Conservation (phyloP, 2,329 filamentous ascomycete genomes). For the Cladosporium sp. region DNA sequence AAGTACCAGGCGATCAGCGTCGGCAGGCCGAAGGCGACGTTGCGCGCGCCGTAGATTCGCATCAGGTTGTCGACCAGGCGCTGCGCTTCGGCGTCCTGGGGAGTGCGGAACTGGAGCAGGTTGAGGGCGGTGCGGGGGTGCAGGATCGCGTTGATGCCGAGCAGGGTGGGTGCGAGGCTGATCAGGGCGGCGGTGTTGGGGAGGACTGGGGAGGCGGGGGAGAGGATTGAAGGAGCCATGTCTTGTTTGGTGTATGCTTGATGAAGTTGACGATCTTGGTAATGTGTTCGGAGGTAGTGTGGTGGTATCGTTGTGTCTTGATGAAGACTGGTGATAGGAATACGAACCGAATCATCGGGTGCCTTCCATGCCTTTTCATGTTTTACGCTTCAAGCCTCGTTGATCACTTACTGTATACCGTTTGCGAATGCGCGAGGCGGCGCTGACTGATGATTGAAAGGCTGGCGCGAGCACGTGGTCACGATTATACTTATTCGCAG, state of each 20-base stretch:
- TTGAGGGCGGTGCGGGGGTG: background rate
- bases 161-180: background rate
- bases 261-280: no score
- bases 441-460: no score
- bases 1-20: slow-evolving; percentile 13
- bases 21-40: slow-evolving; percentile 9
- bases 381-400: no score
- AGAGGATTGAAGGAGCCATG: background rate
- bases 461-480: no score
- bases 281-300: no score
- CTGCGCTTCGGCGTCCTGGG: background rate
- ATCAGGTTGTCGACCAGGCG: slow-evolving; percentile 4
- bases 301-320: no score
- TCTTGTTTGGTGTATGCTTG: background rate
- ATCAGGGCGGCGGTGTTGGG: slow-evolving; percentile 9
- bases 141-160: slow-evolving; percentile 8
- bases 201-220: background rate
- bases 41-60: slow-evolving; percentile 11
- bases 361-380: no score
- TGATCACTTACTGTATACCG: no score
- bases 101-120: background rate
- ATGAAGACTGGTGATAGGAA: no score
- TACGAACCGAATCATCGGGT: no score
- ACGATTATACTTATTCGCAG: no score
- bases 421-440: no score